phyloP scores from a whole-genome alignment of 2,329 filamentous ascomycete genomes.

The Alternaria sp. region DNA sequence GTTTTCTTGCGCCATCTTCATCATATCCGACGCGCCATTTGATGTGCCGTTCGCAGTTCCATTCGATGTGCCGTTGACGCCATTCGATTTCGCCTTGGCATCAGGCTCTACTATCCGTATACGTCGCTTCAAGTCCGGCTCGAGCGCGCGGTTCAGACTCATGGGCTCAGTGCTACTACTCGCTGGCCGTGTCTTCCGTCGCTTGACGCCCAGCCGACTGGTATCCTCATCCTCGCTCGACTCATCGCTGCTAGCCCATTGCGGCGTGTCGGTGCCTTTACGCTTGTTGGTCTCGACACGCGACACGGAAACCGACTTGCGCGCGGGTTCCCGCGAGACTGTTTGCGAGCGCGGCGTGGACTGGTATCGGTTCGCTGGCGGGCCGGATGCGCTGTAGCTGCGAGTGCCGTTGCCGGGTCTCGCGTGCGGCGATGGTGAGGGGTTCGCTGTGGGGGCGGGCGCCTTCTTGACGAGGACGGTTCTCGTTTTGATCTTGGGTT shows the following conservation, averaged over 20 bases:
- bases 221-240: conserved; percentile 37
- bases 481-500: conserved; percentile 43
- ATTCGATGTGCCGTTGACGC: conserved; percentile 5
- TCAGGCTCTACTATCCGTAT: conserved; percentile 36
- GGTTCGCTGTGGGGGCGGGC: conserved; percentile 19
- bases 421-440: conserved; percentile 16
- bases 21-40: conserved; percentile 1
- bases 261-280: conserved; percentile 44
- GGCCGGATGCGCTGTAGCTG: conserved; percentile 22
- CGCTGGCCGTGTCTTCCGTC: conserved; percentile 43
- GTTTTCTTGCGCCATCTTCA: conserved; percentile 10
- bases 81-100: conserved; percentile 3
- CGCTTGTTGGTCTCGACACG: conserved; percentile 39
- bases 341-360: conserved; percentile 23
- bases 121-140: conserved; percentile 44
- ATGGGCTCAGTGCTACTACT: conserved; percentile 47
- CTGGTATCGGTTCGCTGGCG: conserved; percentile 38
- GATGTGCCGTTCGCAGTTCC: conserved; percentile 9
- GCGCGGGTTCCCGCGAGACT: conserved; percentile 24
- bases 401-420: conserved; percentile 13
- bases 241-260: conserved; percentile 43
- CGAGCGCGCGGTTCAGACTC: conserved; percentile 44
- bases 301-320: conserved; percentile 37
- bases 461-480: conserved; percentile 41
- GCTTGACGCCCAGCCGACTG: conserved; percentile 32